Percentiles rank a stretch among this genome's conserved stretches.
Evolutionary conservation across 768 basidiomycete genomes (phyloP).

Genomic region (Boletales sp.): DNA sequence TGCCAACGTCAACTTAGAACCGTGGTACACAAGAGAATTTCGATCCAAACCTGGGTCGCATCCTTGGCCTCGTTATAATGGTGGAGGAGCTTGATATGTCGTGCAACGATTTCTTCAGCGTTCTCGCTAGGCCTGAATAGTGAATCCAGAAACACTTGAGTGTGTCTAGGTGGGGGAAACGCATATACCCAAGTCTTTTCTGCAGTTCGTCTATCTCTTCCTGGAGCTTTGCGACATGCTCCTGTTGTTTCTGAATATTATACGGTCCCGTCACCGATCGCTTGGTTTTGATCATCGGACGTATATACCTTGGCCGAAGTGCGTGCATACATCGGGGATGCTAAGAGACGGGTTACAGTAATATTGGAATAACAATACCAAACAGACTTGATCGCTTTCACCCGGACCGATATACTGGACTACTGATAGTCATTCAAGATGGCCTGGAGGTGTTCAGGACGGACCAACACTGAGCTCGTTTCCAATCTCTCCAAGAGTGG

Average conservation of each 20-base stretch:
- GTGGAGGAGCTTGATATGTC: constrained; percentile 70
- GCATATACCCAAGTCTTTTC: constrained; percentile 41
- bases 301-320: constrained; percentile 29
- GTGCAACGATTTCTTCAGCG: constrained; percentile 56
- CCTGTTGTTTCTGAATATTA: constrained; percentile 46
- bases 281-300: neutral
- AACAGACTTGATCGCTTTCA: constrained; percentile 2
- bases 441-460: constrained; percentile 81
- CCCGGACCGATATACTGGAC: too few species aligned
- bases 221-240: constrained; percentile 44
- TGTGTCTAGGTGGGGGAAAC: neutral
- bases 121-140: constrained; percentile 40
- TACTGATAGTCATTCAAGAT: constrained; percentile 34
- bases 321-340: constrained; percentile 23
- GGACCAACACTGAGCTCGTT: constrained; percentile 69
- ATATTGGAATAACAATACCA: constrained; percentile 3
- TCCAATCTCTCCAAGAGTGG: constrained; percentile 53
- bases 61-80: constrained; percentile 81
- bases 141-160: neutral
- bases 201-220: constrained; percentile 48
- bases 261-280: neutral
- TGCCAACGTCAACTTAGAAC: constrained; percentile 1
- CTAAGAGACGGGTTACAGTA: neutral
- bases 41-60: constrained; percentile 59
- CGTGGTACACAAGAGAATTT: neutral